Conservation (phyloP, 2,329 filamentous ascomycete genomes). For the Trichoderma polysporum region DNA sequence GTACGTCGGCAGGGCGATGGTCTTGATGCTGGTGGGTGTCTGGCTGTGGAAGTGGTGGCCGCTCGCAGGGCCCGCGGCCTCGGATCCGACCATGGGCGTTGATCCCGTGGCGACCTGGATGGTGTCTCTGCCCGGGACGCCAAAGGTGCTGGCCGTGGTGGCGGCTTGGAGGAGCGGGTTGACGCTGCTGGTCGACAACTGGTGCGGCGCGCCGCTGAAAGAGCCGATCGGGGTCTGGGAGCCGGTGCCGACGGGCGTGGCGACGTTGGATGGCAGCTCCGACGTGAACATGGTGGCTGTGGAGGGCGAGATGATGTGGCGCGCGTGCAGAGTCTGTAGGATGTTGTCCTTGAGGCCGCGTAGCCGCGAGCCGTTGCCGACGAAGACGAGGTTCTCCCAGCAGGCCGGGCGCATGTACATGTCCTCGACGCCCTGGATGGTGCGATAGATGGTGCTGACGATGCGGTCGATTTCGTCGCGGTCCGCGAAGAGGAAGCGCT, state of each 20-base stretch:
- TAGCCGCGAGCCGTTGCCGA: constrained; percentile 77
- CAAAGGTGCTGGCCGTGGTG: constrained; percentile 66
- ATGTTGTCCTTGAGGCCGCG: constrained; percentile 87
- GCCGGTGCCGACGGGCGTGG: constrained; percentile 85
- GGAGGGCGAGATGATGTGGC: constrained; percentile 87
- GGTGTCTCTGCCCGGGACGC: constrained; percentile 42
- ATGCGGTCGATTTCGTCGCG: constrained; percentile 79
- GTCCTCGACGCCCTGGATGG: constrained; percentile 79
- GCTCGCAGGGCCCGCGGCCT: constrained; percentile 37
- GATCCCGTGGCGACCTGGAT: constrained; percentile 40
- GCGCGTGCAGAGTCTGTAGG: constrained; percentile 71
- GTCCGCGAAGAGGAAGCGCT: constrained; percentile 69
- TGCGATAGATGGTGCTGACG: constrained; percentile 77
- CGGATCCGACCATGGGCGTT: constrained; percentile 43
- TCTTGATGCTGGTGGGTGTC: constrained; percentile 82
- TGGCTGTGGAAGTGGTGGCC: constrained; percentile 59
- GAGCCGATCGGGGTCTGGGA: constrained; percentile 80
- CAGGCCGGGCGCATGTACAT: constrained; percentile 79
- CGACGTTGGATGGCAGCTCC: constrained; percentile 90
- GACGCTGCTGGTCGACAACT: constrained; percentile 61
- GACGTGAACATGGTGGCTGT: constrained; percentile 96
- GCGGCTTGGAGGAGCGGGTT: constrained; percentile 92
- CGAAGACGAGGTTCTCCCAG: constrained; percentile 90
- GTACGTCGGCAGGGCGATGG: constrained; percentile 75
- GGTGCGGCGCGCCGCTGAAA: constrained; percentile 54